A percentile compares a stretch with the other conserved stretches of the same genome.
These are phyloP conservation scores for Nicotiana benthamiana DNA, from an alignment of 257 asterid genomes.

Conservation along the genomic window DNA sequence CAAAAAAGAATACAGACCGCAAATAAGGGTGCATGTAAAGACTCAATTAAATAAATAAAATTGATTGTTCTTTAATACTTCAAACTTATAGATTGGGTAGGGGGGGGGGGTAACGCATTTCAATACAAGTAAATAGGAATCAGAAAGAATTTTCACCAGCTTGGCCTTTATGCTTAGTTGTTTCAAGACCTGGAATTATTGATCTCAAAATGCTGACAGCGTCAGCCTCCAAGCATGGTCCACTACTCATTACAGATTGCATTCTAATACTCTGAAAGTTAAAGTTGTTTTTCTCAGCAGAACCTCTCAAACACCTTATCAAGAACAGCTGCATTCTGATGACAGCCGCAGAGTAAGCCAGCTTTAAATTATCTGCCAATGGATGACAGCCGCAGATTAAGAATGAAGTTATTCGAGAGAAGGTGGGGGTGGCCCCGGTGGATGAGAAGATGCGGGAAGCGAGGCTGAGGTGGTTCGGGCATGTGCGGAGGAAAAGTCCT, in stretches of 20 bases:
- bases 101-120: not conserved
- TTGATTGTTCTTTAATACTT: not conserved
- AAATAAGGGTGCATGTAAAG: not conserved
- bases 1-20: not conserved
- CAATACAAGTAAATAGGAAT: not conserved
- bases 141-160: conserved; percentile 50
- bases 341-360: conserved; percentile 45
- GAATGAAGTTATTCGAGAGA: no score
- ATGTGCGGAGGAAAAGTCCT: no score
- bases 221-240: conserved; percentile 51
- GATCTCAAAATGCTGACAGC: conserved; percentile 62
- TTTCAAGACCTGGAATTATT: conserved; percentile 72
- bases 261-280: conserved; percentile 31
- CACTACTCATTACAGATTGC: conserved; percentile 50
- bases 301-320: conserved; percentile 65
- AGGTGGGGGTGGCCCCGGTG: no score
- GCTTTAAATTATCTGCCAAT: conserved; percentile 36
- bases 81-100: not conserved
- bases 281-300: conserved; percentile 16
- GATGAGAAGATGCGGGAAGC: no score
- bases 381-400: no score
- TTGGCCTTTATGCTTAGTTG: conserved; percentile 83
- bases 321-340: conserved; percentile 65
- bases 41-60: not conserved
- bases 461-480: no score